Percentiles rank a stretch among this genome's conserved stretches.
Conservation (phyloP, 257 asterid genomes). For the Solanum stenotomum region DNA sequence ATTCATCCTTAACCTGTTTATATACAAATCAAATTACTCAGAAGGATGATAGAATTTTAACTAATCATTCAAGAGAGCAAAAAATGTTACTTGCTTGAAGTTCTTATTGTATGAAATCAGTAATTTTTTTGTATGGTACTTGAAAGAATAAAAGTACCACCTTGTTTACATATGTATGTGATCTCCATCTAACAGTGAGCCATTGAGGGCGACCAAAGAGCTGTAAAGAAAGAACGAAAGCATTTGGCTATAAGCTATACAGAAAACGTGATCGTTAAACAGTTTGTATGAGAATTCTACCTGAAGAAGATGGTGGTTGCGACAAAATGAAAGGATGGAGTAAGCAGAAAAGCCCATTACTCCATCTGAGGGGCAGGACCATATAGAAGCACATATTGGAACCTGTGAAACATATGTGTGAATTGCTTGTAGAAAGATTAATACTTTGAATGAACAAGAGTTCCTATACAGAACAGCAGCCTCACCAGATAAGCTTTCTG, state of each 20-base stretch:
- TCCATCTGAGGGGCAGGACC: constrained; percentile 89
- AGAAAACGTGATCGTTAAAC: background rate
- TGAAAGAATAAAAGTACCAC: constrained; percentile 9
- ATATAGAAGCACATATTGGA: constrained; percentile 92
- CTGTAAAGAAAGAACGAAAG: constrained; percentile 23
- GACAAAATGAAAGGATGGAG: constrained; percentile 83
- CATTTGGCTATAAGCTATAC: background rate
- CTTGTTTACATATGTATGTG: constrained; percentile 55
- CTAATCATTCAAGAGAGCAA: background rate
- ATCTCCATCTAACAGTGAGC: constrained; percentile 82
- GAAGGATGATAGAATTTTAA: background rate
- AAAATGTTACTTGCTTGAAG: background rate
- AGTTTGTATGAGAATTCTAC: constrained; percentile 13
- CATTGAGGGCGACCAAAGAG: constrained; percentile 90
- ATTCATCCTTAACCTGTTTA: constrained; percentile 47
- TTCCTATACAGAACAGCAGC: background rate
- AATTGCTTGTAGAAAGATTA: background rate
- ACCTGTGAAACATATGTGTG: constrained; percentile 23
- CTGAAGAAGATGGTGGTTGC: constrained; percentile 92
- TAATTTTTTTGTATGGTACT: background rate
- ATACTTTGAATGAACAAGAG: background rate
- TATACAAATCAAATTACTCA: background rate
- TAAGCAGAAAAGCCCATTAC: constrained; percentile 82
- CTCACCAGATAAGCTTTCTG: constrained; percentile 92
- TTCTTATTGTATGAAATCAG: background rate